Percentiles rank a stretch among this genome's conserved stretches.
These are phyloP conservation scores for Trichoderma gracile DNA, from an alignment of 2,329 filamentous ascomycete genomes.

Conservation along the genomic window DNA sequence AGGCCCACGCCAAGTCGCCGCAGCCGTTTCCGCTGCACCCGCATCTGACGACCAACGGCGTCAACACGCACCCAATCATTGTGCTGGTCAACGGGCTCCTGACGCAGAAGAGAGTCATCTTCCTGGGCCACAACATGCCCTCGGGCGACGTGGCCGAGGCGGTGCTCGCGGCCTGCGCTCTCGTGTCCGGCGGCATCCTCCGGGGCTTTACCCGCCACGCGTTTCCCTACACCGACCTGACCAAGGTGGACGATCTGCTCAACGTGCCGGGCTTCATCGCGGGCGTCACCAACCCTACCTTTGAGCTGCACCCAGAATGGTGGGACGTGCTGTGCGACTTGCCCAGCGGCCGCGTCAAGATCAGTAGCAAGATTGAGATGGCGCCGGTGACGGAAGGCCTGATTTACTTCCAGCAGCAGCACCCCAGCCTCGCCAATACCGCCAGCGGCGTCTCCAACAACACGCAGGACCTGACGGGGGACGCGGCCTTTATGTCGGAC, in stretches of 20 bases:
- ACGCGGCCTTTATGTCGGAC: conserved; percentile 84
- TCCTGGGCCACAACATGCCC: conserved; percentile 90
- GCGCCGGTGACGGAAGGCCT: conserved; percentile 82
- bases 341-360: conserved; percentile 88
- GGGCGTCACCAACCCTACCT: conserved; percentile 95
- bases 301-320: conserved; percentile 94
- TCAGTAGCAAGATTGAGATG: conserved; percentile 82
- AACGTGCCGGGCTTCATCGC: conserved; percentile 97
- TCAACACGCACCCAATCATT: conserved; percentile 89
- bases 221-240: conserved; percentile 96
- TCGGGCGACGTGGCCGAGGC: conserved; percentile 96
- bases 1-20: conserved; percentile 75
- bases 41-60: conserved; percentile 89
- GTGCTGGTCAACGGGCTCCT: conserved; percentile 91
- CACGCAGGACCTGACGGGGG: conserved; percentile 73
- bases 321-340: conserved; percentile 97
- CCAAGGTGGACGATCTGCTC: conserved; percentile 93
- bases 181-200: conserved; percentile 89
- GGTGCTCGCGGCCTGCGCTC: conserved; percentile 93
- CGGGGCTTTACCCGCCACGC: conserved; percentile 93
- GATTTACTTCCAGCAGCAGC: conserved; percentile 82
- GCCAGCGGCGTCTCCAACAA: conserved; percentile 45
- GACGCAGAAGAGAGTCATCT: conserved; percentile 95
- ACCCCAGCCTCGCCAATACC: conserved; percentile 56
- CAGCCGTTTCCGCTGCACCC: conserved; percentile 85